Percentiles rank a stretch among this genome's conserved stretches.
phyloP scores from a whole-genome alignment of 768 basidiomycete species.

The Amyloporia xantha region DNA sequence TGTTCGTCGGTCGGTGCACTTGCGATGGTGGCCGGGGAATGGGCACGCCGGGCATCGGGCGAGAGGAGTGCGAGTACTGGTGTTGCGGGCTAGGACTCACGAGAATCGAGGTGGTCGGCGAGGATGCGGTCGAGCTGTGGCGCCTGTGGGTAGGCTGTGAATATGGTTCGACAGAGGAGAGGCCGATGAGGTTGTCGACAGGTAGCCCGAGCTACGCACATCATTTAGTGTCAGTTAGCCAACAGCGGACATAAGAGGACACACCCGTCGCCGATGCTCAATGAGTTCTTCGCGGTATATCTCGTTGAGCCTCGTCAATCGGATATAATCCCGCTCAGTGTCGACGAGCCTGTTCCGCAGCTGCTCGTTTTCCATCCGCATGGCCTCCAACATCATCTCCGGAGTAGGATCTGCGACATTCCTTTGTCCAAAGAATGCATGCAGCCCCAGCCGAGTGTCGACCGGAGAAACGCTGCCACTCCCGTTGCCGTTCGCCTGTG shows the following conservation, averaged over 20 bases:
- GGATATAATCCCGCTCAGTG: constrained; percentile 72
- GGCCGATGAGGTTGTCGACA: constrained; percentile 73
- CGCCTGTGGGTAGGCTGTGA: constrained; percentile 68
- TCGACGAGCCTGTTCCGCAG: constrained; percentile 60
- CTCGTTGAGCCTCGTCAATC: constrained; percentile 70
- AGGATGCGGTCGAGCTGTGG: constrained; percentile 35
- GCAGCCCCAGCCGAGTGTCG: constrained; percentile 12
- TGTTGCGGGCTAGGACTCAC: constrained; percentile 27
- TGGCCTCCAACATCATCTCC: constrained; percentile 66
- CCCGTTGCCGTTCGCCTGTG: constrained; percentile 26
- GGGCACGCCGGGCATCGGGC: constrained; percentile 52
- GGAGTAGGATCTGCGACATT: constrained; percentile 27
- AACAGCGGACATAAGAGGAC: constrained; percentile 24
- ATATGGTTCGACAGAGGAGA: constrained; percentile 58
- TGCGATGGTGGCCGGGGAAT: constrained; percentile 70
- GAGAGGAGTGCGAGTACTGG: constrained; percentile 17
- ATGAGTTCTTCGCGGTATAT: constrained; percentile 82
- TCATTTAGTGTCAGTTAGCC: neutral
- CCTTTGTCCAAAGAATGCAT: constrained; percentile 3
- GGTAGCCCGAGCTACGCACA: constrained; percentile 60
- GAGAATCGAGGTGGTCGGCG: constrained; percentile 40
- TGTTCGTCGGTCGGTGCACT: constrained; percentile 47
- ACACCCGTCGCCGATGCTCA: constrained; percentile 65
- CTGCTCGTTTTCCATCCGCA: constrained; percentile 75
- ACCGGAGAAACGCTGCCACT: constrained; percentile 20